Evolutionary conservation across 441 rosid genomes (phyloP).

Genomic region (Erysimum cheiri): DNA sequence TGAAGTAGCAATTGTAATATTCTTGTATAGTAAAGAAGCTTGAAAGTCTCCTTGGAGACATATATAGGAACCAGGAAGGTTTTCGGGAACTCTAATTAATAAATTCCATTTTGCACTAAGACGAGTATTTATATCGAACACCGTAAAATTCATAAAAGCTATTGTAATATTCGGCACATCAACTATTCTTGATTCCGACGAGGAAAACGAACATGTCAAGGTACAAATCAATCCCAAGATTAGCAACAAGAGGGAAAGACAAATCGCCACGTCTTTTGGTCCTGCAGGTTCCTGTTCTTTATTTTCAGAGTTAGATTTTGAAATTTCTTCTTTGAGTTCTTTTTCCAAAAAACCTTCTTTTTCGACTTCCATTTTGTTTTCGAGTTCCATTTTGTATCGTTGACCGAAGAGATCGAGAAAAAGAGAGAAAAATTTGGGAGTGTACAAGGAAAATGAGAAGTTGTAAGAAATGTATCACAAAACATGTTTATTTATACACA

Average conservation of each 20-base stretch:
- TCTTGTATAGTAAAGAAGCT: background rate
- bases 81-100: background rate
- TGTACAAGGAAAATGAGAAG: background rate
- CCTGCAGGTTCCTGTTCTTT: too few relatives aligned
- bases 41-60: background rate
- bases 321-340: background rate
- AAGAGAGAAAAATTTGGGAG: background rate
- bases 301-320: background rate
- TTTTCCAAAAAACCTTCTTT: background rate
- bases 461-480: background rate
- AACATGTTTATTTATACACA: background rate
- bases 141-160: background rate
- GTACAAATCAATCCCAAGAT: background rate
- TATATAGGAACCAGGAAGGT: background rate
- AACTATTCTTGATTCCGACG: background rate
- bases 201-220: background rate
- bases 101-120: background rate
- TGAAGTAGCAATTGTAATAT: slow-evolving; percentile 1
- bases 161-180: background rate
- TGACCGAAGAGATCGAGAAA: background rate
- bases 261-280: too few relatives aligned
- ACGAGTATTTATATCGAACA: background rate
- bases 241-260: background rate
- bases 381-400: background rate
- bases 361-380: background rate